Conservation (phyloP, 2,329 filamentous ascomycete species). For the Thyridium curvatum region DNA sequence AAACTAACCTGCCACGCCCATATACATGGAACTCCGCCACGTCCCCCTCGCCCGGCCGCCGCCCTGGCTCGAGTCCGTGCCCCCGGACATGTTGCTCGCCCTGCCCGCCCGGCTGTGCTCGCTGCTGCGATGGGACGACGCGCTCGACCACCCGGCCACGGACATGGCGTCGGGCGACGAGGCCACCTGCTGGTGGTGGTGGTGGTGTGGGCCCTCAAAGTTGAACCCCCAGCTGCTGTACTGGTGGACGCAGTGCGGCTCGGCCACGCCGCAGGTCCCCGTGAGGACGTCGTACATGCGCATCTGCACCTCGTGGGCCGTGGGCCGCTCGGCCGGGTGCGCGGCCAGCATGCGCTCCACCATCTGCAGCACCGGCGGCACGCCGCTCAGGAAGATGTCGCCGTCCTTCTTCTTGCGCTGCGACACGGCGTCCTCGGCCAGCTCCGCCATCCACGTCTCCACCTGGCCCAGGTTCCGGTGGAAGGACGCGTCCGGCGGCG, state of each 20-base stretch:
- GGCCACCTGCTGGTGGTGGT: too few relatives aligned
- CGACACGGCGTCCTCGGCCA: conserved; percentile 52
- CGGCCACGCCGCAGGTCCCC: conserved; percentile 36
- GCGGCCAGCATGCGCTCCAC: conserved; percentile 48
- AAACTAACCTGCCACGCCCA: too few relatives aligned
- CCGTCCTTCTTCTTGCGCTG: conserved; percentile 35
- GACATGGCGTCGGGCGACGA: conserved; percentile 5
- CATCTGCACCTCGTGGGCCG: conserved; percentile 44
- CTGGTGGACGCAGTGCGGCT: conserved; percentile 49
- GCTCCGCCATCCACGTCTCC: conserved; percentile 57
- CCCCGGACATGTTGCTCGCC: too few relatives aligned
- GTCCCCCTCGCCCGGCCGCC: too few relatives aligned
- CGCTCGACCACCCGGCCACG: too few relatives aligned
- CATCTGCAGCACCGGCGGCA: conserved; percentile 46
- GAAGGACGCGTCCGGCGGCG: conserved; percentile 63
- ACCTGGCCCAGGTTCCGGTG: conserved; percentile 65
- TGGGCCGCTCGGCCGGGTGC: conserved; percentile 45
- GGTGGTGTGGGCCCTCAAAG: conserved; percentile 21
- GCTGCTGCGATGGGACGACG: too few relatives aligned
- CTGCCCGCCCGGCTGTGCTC: too few relatives aligned
- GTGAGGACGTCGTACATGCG: conserved; percentile 46
- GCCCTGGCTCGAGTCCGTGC: too few relatives aligned
- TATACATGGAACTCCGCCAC: too few relatives aligned
- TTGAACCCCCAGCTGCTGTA: conserved; percentile 28
- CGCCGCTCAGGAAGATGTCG: conserved; percentile 37